Evolutionary conservation across 208 protist genomes (phyloP), one percentile per base, ranked within the genome.

Genomic region (Naegleria fowleri): DNA sequence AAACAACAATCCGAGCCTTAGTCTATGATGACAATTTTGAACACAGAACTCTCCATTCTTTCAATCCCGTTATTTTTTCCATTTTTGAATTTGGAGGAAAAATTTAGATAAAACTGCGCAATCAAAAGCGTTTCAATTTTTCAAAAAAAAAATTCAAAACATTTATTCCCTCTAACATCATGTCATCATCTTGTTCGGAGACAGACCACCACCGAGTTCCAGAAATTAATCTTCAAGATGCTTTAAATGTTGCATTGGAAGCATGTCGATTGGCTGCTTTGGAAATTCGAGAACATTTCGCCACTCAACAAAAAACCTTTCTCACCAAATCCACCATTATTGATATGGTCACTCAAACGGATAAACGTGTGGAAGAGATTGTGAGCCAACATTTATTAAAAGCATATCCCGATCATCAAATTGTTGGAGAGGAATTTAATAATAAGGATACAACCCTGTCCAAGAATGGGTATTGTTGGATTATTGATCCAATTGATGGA

Each of bases 401-500:
- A 29, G 9, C 9, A 25, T 67, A 43, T 67, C 48, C 86, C 13
- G 29, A 67, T 29, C 55, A 67, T 51, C 4, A 51, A 13, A 83
- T 90, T n/a, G 29, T 90, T 25, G 11, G 22, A n/a, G 87, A 90
- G 48, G 87, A 90, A 79, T 48, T 38, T n/a, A 25, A 19, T 51
- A 90, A 29, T 36, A 19, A 79, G 7, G 38, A 79, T 29, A 51
- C 11, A 51, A 79, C 55, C 16, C 16, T 90, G 5, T 83, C 4
- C 11, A 16, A 43, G n/a, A 85, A 90, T 83, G 48, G 19, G 25
- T 40, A 29, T 16, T 83, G 29, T n/a, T 90, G 87, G 87, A 51
- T 79, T 22, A 90, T 90, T 48, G 87, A 90, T 40, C 87, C 87
- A 1, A 79, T 90, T 75, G 87, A 90, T 51, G 87, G 87, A 83